A percentile compares a stretch with the other conserved stretches of the same genome.
Conservation (phyloP, 75 land plant species). For the Isoetes taiwanensis region DNA sequence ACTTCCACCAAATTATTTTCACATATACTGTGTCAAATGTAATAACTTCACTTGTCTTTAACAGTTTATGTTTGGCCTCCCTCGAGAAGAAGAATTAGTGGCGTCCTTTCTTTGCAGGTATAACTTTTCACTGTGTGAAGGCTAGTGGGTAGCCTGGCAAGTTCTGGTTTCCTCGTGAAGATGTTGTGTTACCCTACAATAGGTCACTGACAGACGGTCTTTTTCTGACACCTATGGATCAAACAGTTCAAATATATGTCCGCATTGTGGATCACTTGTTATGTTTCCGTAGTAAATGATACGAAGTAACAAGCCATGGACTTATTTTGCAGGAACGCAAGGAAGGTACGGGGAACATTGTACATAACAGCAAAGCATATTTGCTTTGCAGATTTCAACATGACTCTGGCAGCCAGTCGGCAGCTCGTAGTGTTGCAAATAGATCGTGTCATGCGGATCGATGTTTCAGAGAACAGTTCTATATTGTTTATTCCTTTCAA, state of each 20-base stretch:
- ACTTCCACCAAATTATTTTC: too few relatives aligned
- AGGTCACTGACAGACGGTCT: too few relatives aligned
- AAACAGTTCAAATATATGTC: neutral
- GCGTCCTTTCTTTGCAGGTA: slow-evolving; percentile 1
- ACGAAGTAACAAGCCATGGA: neutral
- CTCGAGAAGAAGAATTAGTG: neutral
- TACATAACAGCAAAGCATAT: neutral
- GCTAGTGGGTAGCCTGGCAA: too few relatives aligned
- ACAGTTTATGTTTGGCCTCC: slow-evolving; percentile 4
- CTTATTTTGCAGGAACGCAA: neutral
- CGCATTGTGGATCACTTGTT: neutral
- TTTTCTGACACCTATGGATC: neutral
- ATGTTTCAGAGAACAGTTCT: neutral
- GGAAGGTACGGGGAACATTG: neutral
- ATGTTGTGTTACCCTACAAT: too few relatives aligned
- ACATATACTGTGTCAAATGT: too few relatives aligned
- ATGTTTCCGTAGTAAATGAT: neutral
- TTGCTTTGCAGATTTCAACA: neutral
- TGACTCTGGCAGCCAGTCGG: neutral
- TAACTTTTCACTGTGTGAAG: neutral
- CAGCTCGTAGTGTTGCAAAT: neutral
- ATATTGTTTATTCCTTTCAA: neutral
- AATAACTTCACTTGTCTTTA: neutral
- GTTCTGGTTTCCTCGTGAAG: too few relatives aligned
- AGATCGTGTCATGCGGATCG: slow-evolving; percentile 2